Evolutionary conservation across 108 stramenopile species (phyloP).

Genomic region (Nitzschia inconspicua): DNA sequence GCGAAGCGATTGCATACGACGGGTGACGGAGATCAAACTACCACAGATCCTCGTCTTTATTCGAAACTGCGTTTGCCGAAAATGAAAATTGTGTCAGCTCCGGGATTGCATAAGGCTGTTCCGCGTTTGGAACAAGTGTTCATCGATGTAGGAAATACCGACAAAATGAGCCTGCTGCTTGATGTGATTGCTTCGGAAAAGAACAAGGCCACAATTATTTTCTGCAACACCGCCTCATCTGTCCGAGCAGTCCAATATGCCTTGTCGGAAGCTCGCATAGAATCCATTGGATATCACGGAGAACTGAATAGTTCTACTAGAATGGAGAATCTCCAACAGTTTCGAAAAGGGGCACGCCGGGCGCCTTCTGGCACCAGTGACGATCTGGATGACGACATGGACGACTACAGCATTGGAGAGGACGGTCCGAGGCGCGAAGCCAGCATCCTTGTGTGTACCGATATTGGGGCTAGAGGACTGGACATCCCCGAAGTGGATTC

Average conservation of each 20-base stretch:
- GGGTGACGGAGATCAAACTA: conserved; percentile 6
- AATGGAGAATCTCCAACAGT: conserved; percentile 48
- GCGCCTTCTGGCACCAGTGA: conserved; percentile 20
- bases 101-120: conserved; percentile 87
- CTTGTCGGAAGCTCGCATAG: conserved; percentile 65
- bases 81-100: conserved; percentile 76
- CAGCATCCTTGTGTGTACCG: conserved; percentile 77
- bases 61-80: conserved; percentile 45
- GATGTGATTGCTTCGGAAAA: conserved; percentile 53
- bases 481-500: conserved; percentile 89
- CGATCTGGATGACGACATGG: conserved; percentile 14
- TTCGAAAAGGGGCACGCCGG: conserved; percentile 31
- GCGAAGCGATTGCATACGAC: conserved; percentile 39
- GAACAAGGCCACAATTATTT: conserved; percentile 67
- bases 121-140: conserved; percentile 87
- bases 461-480: conserved; percentile 85
- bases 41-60: conserved; percentile 17
- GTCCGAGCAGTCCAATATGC: conserved; percentile 78
- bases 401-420: conserved; percentile 28
- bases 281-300: conserved; percentile 73
- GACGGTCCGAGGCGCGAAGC: conserved; percentile 19
- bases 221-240: conserved; percentile 89
- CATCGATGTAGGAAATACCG: conserved; percentile 88
- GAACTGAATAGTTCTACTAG: conserved; percentile 66
- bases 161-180: conserved; percentile 84